Evolutionary conservation across 1,284 basidiomycete species (phyloP).

Genomic region (Malassezia globosa): DNA sequence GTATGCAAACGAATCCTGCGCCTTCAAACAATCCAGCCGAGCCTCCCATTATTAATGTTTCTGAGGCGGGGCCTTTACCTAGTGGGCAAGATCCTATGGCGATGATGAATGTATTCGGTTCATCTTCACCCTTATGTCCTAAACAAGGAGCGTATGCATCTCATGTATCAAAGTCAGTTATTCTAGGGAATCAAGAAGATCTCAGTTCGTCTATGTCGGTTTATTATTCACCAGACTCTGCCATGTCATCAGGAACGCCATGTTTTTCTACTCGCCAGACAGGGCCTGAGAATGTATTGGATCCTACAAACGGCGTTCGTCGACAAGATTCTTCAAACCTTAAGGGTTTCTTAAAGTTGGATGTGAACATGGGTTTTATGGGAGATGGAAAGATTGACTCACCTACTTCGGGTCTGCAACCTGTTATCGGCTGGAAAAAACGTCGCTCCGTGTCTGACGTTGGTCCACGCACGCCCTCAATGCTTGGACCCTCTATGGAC

Average conservation of each 20-base stretch:
- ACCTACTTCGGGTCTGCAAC: constrained; percentile 12
- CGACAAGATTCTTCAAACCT: background rate
- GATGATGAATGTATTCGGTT: background rate
- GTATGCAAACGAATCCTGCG: background rate
- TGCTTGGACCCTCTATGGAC: constrained; percentile 8
- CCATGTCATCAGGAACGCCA: too few species aligned
- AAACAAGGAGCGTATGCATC: too few species aligned
- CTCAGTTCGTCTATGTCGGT: too few species aligned
- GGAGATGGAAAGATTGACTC: constrained; percentile 9
- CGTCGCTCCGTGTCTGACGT: constrained; percentile 16
- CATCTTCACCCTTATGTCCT: too few species aligned
- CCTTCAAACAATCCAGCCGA: background rate
- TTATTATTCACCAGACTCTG: too few species aligned
- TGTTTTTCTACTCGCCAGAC: too few species aligned
- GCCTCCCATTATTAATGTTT: background rate
- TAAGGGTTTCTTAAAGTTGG: constrained; percentile 13
- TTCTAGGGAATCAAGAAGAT: too few species aligned
- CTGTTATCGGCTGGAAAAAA: constrained; percentile 12
- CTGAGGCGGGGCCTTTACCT: background rate
- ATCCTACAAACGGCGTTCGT: too few species aligned
- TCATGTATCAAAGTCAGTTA: too few species aligned
- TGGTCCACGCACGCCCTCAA: constrained; percentile 14
- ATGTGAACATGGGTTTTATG: constrained; percentile 16
- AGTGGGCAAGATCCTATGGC: background rate
- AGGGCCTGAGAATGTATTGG: too few species aligned